phyloP scores from a whole-genome alignment of 2,329 filamentous ascomycete genomes.

The Colletotrichum kahawae region DNA sequence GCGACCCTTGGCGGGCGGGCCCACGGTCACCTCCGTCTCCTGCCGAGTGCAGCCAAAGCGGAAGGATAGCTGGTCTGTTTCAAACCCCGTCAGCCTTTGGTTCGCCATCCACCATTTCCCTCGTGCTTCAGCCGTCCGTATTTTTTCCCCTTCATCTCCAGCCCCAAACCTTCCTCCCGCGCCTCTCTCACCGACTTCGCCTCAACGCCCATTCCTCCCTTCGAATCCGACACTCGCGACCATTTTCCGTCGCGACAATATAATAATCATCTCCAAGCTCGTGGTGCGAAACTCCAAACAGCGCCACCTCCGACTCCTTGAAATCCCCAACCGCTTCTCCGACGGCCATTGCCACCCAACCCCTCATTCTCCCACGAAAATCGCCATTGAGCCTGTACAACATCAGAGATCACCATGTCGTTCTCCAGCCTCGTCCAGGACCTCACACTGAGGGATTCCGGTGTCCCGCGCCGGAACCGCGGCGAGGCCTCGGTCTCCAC shows the following conservation, averaged over 20 bases:
- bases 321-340: not conserved
- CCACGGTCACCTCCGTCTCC: conserved; percentile 18
- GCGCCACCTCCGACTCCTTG: not conserved
- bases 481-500: conserved; percentile 57
- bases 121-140: not conserved
- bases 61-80: conserved; percentile 19
- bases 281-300: not conserved
- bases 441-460: conserved; percentile 62
- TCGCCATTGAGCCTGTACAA: not conserved
- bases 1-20: not conserved
- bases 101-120: not conserved
- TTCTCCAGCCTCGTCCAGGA: conserved; percentile 73
- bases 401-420: conserved; percentile 55
- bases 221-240: not conserved
- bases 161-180: not conserved
- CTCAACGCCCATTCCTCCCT: not conserved
- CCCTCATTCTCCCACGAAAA: not conserved
- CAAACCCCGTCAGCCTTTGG: conserved; percentile 6
- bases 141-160: not conserved
- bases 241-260: not conserved
- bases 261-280: not conserved
- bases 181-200: not conserved
- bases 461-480: conserved; percentile 51
- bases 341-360: not conserved
- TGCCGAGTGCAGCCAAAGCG: conserved; percentile 11